Percentiles rank a stretch among this genome's conserved stretches.
phyloP scores from a whole-genome alignment of 768 basidiomycete genomes.

The Boletus huronensis region DNA sequence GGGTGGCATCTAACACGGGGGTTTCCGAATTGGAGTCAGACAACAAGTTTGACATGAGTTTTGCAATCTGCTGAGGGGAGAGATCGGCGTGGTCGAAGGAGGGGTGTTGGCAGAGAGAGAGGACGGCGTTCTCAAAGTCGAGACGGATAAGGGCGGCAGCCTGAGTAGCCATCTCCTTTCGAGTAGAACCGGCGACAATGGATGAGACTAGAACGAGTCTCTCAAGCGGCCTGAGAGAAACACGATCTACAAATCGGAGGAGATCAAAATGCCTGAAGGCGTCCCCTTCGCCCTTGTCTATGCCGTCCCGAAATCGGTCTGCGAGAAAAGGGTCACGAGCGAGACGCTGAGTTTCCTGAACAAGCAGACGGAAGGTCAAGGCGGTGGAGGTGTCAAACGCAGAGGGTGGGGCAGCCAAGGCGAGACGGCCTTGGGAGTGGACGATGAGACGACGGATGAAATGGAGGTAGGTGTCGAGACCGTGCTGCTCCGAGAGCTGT shows the following conservation, averaged over 20 bases:
- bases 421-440: constrained; percentile 73
- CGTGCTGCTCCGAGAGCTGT: constrained; percentile 95
- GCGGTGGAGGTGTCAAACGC: constrained; percentile 72
- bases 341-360: constrained; percentile 85
- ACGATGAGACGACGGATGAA: constrained; percentile 95
- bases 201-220: constrained; percentile 73
- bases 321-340: constrained; percentile 88
- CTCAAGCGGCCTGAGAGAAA: constrained; percentile 78
- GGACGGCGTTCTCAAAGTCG: constrained; percentile 76
- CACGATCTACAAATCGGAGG: constrained; percentile 74
- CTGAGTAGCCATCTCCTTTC: constrained; percentile 54
- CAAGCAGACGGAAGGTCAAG: constrained; percentile 78
- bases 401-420: constrained; percentile 55
- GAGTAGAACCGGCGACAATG: constrained; percentile 59
- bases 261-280: constrained; percentile 82
- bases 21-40: constrained; percentile 65
- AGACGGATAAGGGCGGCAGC: constrained; percentile 66
- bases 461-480: constrained; percentile 94
- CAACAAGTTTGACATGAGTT: constrained; percentile 78
- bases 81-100: constrained; percentile 82
- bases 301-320: constrained; percentile 85
- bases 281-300: constrained; percentile 86
- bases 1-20: constrained; percentile 66
- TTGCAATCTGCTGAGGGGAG: constrained; percentile 67
- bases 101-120: constrained; percentile 73